Conservation (phyloP, 345 rosid species). For the Eucalyptus regnans region DNA sequence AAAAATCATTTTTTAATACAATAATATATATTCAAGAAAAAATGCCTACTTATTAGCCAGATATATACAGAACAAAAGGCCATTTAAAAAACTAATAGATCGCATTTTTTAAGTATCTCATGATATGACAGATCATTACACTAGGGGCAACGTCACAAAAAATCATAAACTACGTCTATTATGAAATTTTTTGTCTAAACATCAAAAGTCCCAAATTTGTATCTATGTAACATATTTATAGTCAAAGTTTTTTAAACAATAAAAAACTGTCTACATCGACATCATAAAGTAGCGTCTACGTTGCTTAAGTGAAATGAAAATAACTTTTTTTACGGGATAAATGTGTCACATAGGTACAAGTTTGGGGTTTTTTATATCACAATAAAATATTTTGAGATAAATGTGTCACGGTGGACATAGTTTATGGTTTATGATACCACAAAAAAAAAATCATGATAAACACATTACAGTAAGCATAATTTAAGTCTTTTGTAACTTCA, state of each 20-base stretch:
- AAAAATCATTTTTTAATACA: background rate
- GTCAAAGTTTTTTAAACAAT: background rate
- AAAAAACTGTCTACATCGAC: background rate
- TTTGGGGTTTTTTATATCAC: background rate
- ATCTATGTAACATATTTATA: background rate
- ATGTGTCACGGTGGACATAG: fast-evolving
- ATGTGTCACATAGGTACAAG: background rate
- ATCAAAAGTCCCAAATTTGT: background rate
- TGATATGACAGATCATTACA: background rate
- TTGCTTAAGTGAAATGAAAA: background rate
- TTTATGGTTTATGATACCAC: background rate
- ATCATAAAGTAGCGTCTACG: background rate
- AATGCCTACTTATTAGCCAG: background rate
- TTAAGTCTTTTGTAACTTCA: background rate
- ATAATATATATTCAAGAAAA: background rate
- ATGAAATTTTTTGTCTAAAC: background rate
- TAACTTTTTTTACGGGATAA: background rate
- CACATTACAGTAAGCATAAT: background rate
- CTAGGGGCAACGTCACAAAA: background rate
- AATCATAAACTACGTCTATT: background rate
- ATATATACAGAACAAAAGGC: background rate
- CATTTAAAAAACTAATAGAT: background rate
- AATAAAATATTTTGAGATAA: background rate
- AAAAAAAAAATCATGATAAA: background rate
- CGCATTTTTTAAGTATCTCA: background rate